A percentile compares a stretch with the other conserved stretches of the same genome.
Conservation (phyloP, 2,329 filamentous ascomycete genomes). For the Lasiodiplodia citricola region DNA sequence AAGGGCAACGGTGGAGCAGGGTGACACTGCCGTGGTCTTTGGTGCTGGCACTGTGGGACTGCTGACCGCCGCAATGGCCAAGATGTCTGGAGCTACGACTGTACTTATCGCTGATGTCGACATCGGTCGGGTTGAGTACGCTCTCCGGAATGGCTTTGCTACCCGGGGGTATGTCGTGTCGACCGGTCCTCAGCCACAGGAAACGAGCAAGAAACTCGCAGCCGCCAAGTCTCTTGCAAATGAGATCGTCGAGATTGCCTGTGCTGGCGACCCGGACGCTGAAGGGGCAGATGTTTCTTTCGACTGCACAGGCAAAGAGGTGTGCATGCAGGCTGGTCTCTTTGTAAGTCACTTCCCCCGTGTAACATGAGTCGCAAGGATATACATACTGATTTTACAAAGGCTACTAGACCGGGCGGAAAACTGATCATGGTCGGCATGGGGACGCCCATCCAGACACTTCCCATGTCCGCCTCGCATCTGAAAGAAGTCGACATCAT, state of each 20-base stretch:
- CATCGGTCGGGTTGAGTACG: slow-evolving; percentile 46
- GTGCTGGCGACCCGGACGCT: slow-evolving; percentile 42
- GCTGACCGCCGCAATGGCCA: slow-evolving; percentile 48
- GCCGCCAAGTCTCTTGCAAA: slow-evolving; percentile 43
- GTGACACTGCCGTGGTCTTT: slow-evolving; percentile 81
- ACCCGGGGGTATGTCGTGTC: slow-evolving; percentile 40
- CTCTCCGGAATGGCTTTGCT: slow-evolving; percentile 45
- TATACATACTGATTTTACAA: neutral
- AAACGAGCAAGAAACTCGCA: slow-evolving; percentile 35
- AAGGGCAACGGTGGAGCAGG: slow-evolving; percentile 74
- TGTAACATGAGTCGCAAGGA: no score
- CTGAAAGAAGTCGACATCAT: slow-evolving; percentile 62
- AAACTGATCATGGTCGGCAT: slow-evolving; percentile 62
- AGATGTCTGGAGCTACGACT: slow-evolving; percentile 47
- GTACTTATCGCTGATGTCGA: slow-evolving; percentile 50
- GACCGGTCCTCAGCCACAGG: slow-evolving; percentile 18
- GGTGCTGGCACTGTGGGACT: slow-evolving; percentile 72
- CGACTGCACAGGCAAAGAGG: slow-evolving; percentile 50
- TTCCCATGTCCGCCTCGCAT: slow-evolving; percentile 61
- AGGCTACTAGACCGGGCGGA: slow-evolving; percentile 55
- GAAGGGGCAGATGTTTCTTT: slow-evolving; percentile 49
- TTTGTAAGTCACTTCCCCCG: slow-evolving; percentile 39
- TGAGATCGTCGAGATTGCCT: slow-evolving; percentile 45
- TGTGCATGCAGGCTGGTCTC: slow-evolving; percentile 50
- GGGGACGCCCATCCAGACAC: slow-evolving; percentile 60